Base-by-base conservation (phyloP, 2,329 filamentous ascomycete genomes). In the Penicillium sp. region DNA sequence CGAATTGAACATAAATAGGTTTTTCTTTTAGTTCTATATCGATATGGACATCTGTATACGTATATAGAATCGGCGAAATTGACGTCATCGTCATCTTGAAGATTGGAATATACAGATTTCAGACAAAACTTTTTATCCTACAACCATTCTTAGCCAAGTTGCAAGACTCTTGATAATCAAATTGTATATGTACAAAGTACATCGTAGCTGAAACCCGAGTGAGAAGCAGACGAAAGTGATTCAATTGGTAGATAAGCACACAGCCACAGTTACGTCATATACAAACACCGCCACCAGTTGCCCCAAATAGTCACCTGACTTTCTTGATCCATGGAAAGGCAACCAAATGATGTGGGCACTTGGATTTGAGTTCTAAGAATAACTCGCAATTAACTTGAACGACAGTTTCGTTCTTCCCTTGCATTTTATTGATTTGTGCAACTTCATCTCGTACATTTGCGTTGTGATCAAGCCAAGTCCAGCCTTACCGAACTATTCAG, bases 341-440 rank as follows among this genome's bases (percentile, higher is more conserved):
- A 50, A 42, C n/a, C 45, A 13, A n/a, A 46, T 45, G 56, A 46
- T 45, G 56, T 65, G 58, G 61, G 60, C 27, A 57, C 61, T 53
- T 63, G 57, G 60, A 57, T 60, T 54, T 47, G 23, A 41, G 52
- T 61, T 64, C 62, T 50, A 65, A 66, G 54, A 65, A 67, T 67
- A 53, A 53, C 40, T 45, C 27, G 17, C 19, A 37, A 29, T 10
- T 33, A 25, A 25, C 25, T 43, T 33, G 19, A 23, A 37, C 17
- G n/a, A 15, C 25, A 37, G 21, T 17, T 19, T 27, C 12, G 8
- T 15, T 21, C 31, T 35, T 23, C 40, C 12, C 4, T 41, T 40
- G n/a, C 25, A 7, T 13, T 27, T 27, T 6, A 15, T 29, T 35
- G 21, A 47, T 23, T 29, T 27, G 21, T 37, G 17, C 21, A 15